Conservation (phyloP, 2,329 filamentous ascomycete genomes). For the Colletotrichum tropicicola region DNA sequence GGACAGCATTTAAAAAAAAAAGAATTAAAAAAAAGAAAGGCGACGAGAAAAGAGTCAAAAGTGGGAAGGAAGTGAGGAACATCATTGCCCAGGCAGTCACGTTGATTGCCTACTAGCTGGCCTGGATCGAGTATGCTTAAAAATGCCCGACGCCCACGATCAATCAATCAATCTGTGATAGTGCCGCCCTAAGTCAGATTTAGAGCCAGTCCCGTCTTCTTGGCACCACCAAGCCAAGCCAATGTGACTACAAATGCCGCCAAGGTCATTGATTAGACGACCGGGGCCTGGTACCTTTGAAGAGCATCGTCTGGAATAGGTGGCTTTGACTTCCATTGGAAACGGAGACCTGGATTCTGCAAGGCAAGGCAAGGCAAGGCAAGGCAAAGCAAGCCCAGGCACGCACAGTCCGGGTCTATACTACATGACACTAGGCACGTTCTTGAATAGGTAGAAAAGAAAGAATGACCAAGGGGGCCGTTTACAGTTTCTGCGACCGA, state of each 20-base stretch:
- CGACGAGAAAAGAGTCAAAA: too few species aligned
- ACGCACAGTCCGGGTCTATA: background rate
- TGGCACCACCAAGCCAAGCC: background rate
- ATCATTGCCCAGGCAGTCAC: too few species aligned
- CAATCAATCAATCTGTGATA: background rate
- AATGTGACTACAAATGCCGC: background rate
- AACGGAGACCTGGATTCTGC: too few species aligned
- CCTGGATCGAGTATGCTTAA: too few species aligned
- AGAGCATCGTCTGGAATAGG: too few species aligned
- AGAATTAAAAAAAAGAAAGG: too few species aligned
- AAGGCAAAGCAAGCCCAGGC: background rate
- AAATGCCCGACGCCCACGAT: background rate
- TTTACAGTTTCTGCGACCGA: slow-evolving; percentile 19
- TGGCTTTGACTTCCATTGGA: too few species aligned
- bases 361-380: background rate
- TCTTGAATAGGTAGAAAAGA: background rate
- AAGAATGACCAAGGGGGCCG: background rate
- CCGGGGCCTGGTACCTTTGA: too few species aligned
- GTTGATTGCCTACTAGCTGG: too few species aligned
- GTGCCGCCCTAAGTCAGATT: background rate
- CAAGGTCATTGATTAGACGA: background rate
- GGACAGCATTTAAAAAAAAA: too few species aligned
- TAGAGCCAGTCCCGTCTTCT: background rate
- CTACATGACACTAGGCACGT: too few species aligned
- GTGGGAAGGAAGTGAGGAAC: too few species aligned